These are phyloP conservation scores for Dactylorhiza incarnata DNA, from an alignment of 106 monocot genomes.

Conservation along the genomic window DNA sequence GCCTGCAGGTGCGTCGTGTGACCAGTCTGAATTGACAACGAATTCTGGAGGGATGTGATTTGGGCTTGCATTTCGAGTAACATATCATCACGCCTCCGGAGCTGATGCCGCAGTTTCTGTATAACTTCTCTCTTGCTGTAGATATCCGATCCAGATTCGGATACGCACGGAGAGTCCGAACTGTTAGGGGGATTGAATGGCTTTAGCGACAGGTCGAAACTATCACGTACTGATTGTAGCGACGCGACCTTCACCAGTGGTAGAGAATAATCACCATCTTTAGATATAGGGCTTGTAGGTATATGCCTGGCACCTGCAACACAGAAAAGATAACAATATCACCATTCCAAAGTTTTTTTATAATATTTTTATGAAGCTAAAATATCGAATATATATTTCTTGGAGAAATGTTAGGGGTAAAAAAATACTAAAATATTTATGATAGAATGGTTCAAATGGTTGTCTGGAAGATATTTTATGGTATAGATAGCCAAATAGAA, in stretches of 20 bases:
- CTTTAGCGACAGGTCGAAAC: slow-evolving; percentile 19
- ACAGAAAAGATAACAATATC: neutral
- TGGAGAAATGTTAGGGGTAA: too few relatives aligned
- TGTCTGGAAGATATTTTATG: neutral
- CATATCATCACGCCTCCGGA: slow-evolving; percentile 36
- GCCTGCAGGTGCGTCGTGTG: slow-evolving; percentile 16
- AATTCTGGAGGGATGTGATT: slow-evolving; percentile 13
- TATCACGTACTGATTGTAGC: slow-evolving; percentile 20
- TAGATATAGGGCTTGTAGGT: slow-evolving; percentile 6
- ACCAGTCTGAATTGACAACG: slow-evolving; percentile 11
- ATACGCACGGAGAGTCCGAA: slow-evolving; percentile 20
- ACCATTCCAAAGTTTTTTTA: too few relatives aligned
- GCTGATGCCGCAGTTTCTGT: slow-evolving; percentile 21
- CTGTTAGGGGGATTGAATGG: slow-evolving; percentile 21
- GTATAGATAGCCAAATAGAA: too few relatives aligned
- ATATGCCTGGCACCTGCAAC: neutral
- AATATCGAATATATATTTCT: too few relatives aligned
- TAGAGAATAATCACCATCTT: slow-evolving; percentile 8
- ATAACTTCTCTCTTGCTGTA: slow-evolving; percentile 27
- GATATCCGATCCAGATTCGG: slow-evolving; percentile 30
- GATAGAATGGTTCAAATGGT: neutral
- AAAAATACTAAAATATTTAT: neutral
- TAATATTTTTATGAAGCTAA: too few relatives aligned
- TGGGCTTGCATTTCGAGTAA: slow-evolving; percentile 30
- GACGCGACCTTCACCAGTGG: slow-evolving; percentile 12